Evolutionary conservation across 2,329 filamentous ascomycete species (phyloP).

Genomic region (Ceratocystis papillata): DNA sequence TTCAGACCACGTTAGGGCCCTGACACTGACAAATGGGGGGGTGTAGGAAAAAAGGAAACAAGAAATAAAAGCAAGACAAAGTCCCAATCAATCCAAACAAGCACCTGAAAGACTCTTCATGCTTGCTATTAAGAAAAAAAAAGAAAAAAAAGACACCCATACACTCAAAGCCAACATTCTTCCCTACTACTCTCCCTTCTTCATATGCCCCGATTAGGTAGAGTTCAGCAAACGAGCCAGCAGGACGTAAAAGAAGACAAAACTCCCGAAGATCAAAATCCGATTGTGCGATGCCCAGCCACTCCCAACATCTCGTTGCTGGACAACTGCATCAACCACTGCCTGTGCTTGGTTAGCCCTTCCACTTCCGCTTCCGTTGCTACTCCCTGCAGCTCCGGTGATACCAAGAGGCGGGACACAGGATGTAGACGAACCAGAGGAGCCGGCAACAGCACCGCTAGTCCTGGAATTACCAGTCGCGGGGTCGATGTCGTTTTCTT

Average conservation of each 20-base stretch:
- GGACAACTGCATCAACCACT: conserved; percentile 66
- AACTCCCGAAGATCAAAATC: conserved; percentile 56
- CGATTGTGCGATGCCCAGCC: conserved; percentile 76
- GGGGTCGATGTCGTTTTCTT: conserved; percentile 66
- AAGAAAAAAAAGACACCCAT: neutral
- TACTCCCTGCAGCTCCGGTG: conserved; percentile 44
- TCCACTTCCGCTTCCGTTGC: conserved; percentile 18
- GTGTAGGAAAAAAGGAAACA: neutral
- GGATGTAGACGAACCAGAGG: conserved; percentile 33
- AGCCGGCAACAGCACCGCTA: conserved; percentile 29
- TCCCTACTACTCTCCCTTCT: too few species aligned
- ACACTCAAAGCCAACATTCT: too few species aligned
- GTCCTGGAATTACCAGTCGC: conserved; percentile 53
- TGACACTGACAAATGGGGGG: neutral
- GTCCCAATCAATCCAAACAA: neutral
- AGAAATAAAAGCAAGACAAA: neutral
- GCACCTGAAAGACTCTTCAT: neutral
- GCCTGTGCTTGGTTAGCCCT: conserved; percentile 44
- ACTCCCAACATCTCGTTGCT: conserved; percentile 66
- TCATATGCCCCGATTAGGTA: conserved; percentile 1
- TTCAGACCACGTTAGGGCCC: neutral
- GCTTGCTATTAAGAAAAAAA: conserved; percentile 4
- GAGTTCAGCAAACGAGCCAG: conserved; percentile 56
- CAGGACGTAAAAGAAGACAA: conserved; percentile 73
- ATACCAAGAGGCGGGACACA: conserved; percentile 49